Base-by-base conservation (phyloP, 2,329 filamentous ascomycete species). In the Trichoderma sp. region DNA sequence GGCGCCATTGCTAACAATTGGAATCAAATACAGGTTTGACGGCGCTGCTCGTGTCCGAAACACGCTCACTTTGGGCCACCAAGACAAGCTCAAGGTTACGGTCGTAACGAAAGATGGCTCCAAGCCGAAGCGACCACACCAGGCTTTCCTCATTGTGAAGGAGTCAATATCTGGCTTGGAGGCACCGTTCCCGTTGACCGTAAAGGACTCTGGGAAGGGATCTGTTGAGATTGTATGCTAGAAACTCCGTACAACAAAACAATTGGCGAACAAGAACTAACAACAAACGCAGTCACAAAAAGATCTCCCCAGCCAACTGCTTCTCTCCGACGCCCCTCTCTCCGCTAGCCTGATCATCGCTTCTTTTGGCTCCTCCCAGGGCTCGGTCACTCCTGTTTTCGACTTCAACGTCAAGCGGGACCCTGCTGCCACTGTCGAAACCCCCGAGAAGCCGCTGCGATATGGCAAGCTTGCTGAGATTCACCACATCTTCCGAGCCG, bases 131-230 rank as follows among this genome's bases (percentile, higher is more conserved):
- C 89, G 92, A 73, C 93, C 96, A 74, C 96, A 99, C 81, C 96
- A 99, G 82, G 94, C 94, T 6, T 97, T 97, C 83, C 85, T 99
- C 66, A 86, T 96, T 19, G 81, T 99, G 69, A 90, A 88, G 75
- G 94, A 98, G 74, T 83, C 85, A 14, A 90, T 89, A 14, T 90
- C 89, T 13, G 93, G 92, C 43, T 84, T 99, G 58, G 94, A 98
- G 80, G 90, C 94, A 29, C 94, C 94, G 0, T 97, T 95, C 76
- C 89, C 94, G 1, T 86, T 99, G 75, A 90, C 83, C 13, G 83
- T 97, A 59, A 97, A 97, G 83, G 92, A 96, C 11, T 93, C 86
- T 75, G 96, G 96, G 73, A 97, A 97, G 82, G 93, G 88, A 27
- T 90, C 89, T 68, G 85, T 97, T 37, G 91, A 96, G 74, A 83